phyloP scores from a whole-genome alignment of 2,329 filamentous ascomycete genomes.

The Pestalotiopsis sp. region DNA sequence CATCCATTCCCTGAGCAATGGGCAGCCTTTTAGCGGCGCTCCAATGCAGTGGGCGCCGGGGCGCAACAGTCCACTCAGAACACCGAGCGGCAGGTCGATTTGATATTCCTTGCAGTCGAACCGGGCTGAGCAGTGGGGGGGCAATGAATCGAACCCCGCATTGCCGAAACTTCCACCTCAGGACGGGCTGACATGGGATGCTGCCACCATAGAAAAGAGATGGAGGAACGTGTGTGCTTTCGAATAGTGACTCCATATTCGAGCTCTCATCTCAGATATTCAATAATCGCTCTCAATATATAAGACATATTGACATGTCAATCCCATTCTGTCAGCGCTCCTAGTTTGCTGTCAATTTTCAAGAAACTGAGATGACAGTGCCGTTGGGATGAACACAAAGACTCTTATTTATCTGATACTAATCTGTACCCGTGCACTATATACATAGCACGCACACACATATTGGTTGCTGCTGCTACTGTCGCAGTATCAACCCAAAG shows the following conservation, averaged over 20 bases:
- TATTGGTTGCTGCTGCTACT: neutral
- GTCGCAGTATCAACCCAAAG: neutral
- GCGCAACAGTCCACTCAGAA: neutral
- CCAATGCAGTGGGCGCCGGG: neutral
- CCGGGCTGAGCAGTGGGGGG: conserved; percentile 7
- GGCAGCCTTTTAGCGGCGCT: neutral
- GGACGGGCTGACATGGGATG: neutral
- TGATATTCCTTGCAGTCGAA: neutral
- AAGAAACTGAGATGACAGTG: too few relatives aligned
- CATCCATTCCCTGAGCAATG: too few relatives aligned
- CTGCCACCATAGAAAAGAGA: neutral
- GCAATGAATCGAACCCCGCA: conserved; percentile 8
- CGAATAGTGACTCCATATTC: neutral
- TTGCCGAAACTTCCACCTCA: neutral
- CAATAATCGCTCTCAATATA: neutral
- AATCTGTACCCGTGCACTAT: neutral
- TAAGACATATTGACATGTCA: too few relatives aligned
- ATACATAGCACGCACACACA: neutral
- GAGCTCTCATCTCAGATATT: neutral
- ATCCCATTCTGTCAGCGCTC: too few relatives aligned
- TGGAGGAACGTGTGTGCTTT: neutral
- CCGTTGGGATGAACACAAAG: neutral
- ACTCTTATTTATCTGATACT: neutral
- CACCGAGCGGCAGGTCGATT: neutral
- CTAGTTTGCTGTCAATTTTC: too few relatives aligned